Evolutionary conservation across 768 basidiomycete genomes (phyloP), one percentile per base, ranked within the genome.

Genomic region (Lentinula lateritia): DNA sequence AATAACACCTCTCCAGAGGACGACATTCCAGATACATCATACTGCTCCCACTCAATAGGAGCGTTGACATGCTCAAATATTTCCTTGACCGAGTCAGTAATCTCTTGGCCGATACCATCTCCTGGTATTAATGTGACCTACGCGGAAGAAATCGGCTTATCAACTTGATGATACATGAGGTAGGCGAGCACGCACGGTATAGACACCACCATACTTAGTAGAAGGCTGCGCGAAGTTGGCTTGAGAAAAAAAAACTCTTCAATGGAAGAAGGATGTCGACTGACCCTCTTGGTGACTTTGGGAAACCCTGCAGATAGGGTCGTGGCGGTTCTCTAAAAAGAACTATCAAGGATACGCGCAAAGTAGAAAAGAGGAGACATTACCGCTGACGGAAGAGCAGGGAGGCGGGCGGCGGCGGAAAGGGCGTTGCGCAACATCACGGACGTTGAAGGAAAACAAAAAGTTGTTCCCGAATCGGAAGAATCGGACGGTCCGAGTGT

Each of bases 1-100:
- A 99, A 98, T 67, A 98, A 86, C 52, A 87, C 91, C 74, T 98
- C 97, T 66, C 95, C 95, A 52, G 91, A 82, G 42, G 91, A 92
- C 41, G 95, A 96, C 83, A 95, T 87, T 62, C 97, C 97, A 43
- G 95, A 96, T 65, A 99, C 95, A 70, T 98, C 85, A 78, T 95
- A 98, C 74, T 98, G 95, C 70, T 98, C 95, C 92, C 93, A 97
- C 73, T 98, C 93, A 76, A 99, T 96, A 74, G 97, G 97, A 36
- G 95, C 97, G 71, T 98, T 99, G 72, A 94, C 86, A 66, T 92
- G 83, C 74, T 96, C 93, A 71, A 99, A 99, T 72, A 99, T 95
- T 76, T 98, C 95, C 78, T 99, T 98, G 67, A 99, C 95, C 1
- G 94, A 95, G 76, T 96, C 93, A 62, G 96, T 93, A 71, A 99